Conservation (phyloP, 139 green algal genomes). For the Ostreobium quekettii region DNA sequence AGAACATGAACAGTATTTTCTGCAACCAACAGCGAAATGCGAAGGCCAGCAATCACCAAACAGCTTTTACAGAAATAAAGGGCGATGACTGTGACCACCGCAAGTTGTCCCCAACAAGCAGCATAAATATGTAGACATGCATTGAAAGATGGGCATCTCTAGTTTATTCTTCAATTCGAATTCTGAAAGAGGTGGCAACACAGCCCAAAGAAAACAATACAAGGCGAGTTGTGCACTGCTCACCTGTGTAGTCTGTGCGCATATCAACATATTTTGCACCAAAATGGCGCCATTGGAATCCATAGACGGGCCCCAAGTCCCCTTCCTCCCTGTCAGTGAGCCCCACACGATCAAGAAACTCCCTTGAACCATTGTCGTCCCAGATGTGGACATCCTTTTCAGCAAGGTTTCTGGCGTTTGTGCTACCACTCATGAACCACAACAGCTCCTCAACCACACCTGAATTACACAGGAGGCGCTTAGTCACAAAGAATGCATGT, state of each 20-base stretch:
- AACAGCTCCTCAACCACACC: constrained; percentile 96
- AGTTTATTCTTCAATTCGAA: no score
- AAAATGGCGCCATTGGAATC: constrained; percentile 99
- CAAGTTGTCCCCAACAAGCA: no score
- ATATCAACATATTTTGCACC: constrained; percentile 90
- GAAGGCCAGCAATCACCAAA: no score
- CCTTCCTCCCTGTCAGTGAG: constrained; percentile 71
- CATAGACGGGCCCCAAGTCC: constrained; percentile 96
- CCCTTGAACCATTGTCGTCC: constrained; percentile 48
- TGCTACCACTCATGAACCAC: constrained; percentile 93
- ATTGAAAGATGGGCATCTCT: no score
- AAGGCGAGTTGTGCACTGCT: not conserved
- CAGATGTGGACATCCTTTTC: constrained; percentile 91
- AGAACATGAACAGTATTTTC: no score
- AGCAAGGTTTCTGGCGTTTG: constrained; percentile 71
- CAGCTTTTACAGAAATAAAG: no score
- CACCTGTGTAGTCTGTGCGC: constrained; percentile 89
- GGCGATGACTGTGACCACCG: no score
- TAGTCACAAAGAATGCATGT: no score
- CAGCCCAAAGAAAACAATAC: not conserved
- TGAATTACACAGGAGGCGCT: no score
- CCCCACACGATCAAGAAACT: constrained; percentile 48
- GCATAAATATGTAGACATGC: no score
- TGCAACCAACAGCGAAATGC: no score
- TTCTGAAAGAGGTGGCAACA: no score